Evolutionary conservation across 2,329 filamentous ascomycete species (phyloP), one percentile per base, ranked within the genome.

Genomic region (Fusarium sororula): DNA sequence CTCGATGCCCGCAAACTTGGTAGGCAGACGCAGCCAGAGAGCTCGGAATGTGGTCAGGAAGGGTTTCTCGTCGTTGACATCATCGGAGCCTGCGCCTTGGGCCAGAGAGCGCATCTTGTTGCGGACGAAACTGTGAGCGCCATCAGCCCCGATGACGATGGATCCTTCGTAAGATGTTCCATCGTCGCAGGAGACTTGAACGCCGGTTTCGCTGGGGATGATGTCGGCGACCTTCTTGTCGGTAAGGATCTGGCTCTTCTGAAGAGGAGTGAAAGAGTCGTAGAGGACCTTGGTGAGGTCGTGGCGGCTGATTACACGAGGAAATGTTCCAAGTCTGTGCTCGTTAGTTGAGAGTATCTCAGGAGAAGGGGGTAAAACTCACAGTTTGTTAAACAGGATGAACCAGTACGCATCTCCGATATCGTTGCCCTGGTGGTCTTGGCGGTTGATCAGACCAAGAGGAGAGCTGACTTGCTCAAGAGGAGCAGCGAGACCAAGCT

Each of bases 11-110:
- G 73, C 38, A 24, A 65, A 13, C 7, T 62, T 45, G 1, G 66
- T 74, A 0, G 81, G 80, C 41, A 82, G 75, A 9, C 79, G 79
- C n/a, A 81, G 41, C 82, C 82, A 84, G 44, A 84, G 69, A 15
- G 72, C 79, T 37, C 79, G 70, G 72, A 81, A 84, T 2, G 72
- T 78, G 2, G 80, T 77, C 24, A 80, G 61, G 54, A 77, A 83
- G 5, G 82, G 81, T 7, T 77, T 63, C 56, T 80, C 78, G 0
- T 76, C 73, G 57, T 82, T 78, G 8, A 76, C 51, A 18, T 59
- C 37, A 0, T 48, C 51, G 0, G 73, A 58, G 1, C 70, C 64
- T 3, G 73, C 73, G 1, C 69, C 51, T 4, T 80, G 22, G 1
- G 81, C 80, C 2, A 82, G 70, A 7, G 71, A 63, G 30, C 83